Percentiles rank a stretch among this genome's conserved stretches.
Evolutionary conservation across 192 early-diverging fungal genomes (phyloP).

Genomic region (Coemansia sp.): DNA sequence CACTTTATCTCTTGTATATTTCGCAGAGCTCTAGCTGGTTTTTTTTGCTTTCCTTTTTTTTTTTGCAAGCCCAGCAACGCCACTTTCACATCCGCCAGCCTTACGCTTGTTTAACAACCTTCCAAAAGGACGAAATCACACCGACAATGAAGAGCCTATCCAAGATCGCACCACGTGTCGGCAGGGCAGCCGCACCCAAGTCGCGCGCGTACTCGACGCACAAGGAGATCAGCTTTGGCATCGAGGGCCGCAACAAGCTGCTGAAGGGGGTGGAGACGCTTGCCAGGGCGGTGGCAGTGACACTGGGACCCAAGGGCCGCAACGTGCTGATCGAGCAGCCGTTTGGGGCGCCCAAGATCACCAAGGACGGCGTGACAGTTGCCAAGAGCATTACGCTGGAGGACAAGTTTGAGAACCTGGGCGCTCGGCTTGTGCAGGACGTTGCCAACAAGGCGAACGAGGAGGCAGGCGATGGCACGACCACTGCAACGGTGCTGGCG

Average conservation of each 20-base stretch:
- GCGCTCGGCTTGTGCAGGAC: conserved; percentile 96
- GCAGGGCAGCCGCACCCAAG: conserved; percentile 29
- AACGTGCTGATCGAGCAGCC: conserved; percentile 99
- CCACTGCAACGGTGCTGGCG: conserved; percentile 97
- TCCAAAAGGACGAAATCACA: not conserved
- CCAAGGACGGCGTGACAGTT: conserved; percentile 99
- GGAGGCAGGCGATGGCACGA: conserved; percentile 98
- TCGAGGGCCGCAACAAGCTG: conserved; percentile 91
- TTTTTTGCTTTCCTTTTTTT: not conserved
- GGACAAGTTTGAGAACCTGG: conserved; percentile 99
- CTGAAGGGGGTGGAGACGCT: conserved; percentile 95
- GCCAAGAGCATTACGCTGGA: conserved; percentile 96
- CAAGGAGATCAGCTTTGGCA: conserved; percentile 97
- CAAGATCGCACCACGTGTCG: conserved; percentile 51
- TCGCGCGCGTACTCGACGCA: conserved; percentile 77
- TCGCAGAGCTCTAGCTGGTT: not conserved
- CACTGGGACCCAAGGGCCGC: conserved; percentile 98
- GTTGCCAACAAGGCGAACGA: conserved; percentile 99
- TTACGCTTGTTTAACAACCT: not conserved
- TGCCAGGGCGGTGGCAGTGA: conserved; percentile 98
- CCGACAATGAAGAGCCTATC: conserved; percentile 42
- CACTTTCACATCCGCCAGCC: not conserved
- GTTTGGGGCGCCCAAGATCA: conserved; percentile 98
- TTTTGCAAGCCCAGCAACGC: not conserved
- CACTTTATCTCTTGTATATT: not conserved